A percentile compares a stretch with the other conserved stretches of the same genome.
phyloP scores from a whole-genome alignment of 2,329 filamentous ascomycete species.

The Microsporum audouinii region DNA sequence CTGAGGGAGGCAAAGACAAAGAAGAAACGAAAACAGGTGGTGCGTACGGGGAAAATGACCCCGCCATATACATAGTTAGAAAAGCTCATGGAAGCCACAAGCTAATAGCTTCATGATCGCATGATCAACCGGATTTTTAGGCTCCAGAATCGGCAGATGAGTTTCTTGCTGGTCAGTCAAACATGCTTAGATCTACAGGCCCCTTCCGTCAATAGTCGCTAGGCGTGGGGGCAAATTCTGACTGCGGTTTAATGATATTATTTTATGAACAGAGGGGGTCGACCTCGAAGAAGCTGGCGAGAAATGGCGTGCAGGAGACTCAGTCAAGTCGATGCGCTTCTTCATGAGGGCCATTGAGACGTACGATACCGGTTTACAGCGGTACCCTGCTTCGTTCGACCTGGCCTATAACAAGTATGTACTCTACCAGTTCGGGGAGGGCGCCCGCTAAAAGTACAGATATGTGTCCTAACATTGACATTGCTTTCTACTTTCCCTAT shows the following conservation, averaged over 20 bases:
- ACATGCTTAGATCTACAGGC: neutral
- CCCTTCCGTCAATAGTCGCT: neutral
- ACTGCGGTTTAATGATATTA: neutral
- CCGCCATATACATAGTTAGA: neutral
- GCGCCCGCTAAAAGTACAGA: constrained; percentile 38
- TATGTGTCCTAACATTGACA: constrained; percentile 24
- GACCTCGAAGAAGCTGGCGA: constrained; percentile 59
- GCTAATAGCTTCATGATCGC: constrained; percentile 5
- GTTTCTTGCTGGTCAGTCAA: constrained; percentile 46
- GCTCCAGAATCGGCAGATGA: constrained; percentile 53
- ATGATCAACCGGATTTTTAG: constrained; percentile 1
- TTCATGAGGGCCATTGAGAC: constrained; percentile 52
- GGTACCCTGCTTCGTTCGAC: constrained; percentile 54
- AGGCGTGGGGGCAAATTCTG: neutral
- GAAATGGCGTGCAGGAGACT: constrained; percentile 63
- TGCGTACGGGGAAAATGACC: constrained; percentile 14
- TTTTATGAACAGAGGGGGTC: constrained; percentile 44
- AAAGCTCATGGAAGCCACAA: neutral
- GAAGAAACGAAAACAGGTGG: constrained; percentile 34
- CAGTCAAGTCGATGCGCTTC: constrained; percentile 50
- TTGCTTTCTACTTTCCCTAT: neutral
- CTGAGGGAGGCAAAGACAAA: constrained; percentile 33
- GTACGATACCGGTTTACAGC: constrained; percentile 53
- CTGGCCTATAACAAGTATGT: constrained; percentile 63
- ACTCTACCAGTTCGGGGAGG: neutral